phyloP scores from a whole-genome alignment of 2,329 filamentous ascomycete species.

The Tetracladium maxilliforme region DNA sequence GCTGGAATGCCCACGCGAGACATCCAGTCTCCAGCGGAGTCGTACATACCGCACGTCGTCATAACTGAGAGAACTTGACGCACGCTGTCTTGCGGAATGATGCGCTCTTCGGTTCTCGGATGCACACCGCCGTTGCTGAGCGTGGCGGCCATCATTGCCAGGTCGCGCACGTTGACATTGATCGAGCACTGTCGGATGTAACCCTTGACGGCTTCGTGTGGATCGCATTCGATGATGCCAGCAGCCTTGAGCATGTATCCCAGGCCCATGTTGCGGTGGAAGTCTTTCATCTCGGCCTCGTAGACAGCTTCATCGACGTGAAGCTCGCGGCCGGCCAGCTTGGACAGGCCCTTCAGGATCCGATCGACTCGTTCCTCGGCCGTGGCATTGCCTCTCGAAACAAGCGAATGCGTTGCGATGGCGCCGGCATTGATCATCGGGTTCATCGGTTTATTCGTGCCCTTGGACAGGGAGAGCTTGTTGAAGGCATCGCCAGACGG shows the following conservation, averaged over 20 bases:
- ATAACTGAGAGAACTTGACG: constrained; percentile 24
- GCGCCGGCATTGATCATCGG: too few relatives aligned
- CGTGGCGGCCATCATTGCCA: constrained; percentile 23
- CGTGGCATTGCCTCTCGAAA: too few relatives aligned
- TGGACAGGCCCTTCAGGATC: constrained; percentile 17
- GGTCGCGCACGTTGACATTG: constrained; percentile 23
- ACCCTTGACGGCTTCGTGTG: constrained; percentile 18
- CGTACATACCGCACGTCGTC: constrained; percentile 25
- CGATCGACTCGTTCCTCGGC: constrained; percentile 18
- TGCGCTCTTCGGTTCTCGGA: constrained; percentile 15
- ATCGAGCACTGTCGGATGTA: constrained; percentile 24
- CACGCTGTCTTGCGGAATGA: constrained; percentile 20
- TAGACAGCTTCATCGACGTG: constrained; percentile 22
- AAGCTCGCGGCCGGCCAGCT: constrained; percentile 18
- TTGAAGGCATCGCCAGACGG: constrained; percentile 23
- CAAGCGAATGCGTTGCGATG: too few relatives aligned
- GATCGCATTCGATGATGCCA: constrained; percentile 19
- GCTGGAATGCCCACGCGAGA: constrained; percentile 21
- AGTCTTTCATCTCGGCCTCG: constrained; percentile 18
- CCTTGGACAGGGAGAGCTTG: too few relatives aligned
- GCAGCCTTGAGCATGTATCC: constrained; percentile 25
- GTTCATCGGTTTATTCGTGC: too few relatives aligned
- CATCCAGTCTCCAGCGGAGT: constrained; percentile 23
- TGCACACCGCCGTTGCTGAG: constrained; percentile 21
- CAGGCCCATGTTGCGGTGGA: too few relatives aligned